Base-by-base conservation (phyloP, 441 rosid genomes). In the Adansonia gregorii region DNA sequence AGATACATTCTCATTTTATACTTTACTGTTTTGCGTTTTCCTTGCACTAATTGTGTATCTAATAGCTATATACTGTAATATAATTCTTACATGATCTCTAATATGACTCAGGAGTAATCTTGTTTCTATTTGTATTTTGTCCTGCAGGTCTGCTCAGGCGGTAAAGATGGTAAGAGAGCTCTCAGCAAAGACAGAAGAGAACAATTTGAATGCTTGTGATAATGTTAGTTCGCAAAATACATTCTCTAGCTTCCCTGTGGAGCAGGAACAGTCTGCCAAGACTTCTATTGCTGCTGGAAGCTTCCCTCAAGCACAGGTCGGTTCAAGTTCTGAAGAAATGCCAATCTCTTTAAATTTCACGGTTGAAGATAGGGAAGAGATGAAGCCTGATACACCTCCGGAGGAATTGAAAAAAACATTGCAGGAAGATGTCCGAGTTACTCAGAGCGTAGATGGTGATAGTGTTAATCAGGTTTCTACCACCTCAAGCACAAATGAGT, bases 231-330 rank as follows among this genome's bases (percentile, higher is more conserved):
- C 97, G 55, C 97, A 91, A 79, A 95, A 93, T 84, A 87, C 90
- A 19, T 88, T 86, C 81, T 86, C 97, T 77, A 91, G 93, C 86
- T 85, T 95, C 90, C 99, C 94, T 78, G 93, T 75, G 75, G 99
- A 97, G 54, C 97, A 89, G 68, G 98, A 86, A 80, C 97, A 90
- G 86, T 94, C 98, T 71, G 83, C 80, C 67, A 92, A 89, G 82
- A 91, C 99, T 77, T 94, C 98, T 72, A 87, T 90, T 77, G 92
- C 97, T 82, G 83, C 86, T 81, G 97, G 97, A 84, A 95, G 98
- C 95, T 95, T 92, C 77, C 98, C 98, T 71, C 97, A 87, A 74
- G 98, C 85, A 48, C 98, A 90, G 87, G 88, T 82, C 78, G 93
- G 98, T 86, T 78, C 97, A 80, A 87, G 98, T 84, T 95, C 98